Conservation (phyloP, 2,329 filamentous ascomycete genomes). For the Epicoccum sorghinum region DNA sequence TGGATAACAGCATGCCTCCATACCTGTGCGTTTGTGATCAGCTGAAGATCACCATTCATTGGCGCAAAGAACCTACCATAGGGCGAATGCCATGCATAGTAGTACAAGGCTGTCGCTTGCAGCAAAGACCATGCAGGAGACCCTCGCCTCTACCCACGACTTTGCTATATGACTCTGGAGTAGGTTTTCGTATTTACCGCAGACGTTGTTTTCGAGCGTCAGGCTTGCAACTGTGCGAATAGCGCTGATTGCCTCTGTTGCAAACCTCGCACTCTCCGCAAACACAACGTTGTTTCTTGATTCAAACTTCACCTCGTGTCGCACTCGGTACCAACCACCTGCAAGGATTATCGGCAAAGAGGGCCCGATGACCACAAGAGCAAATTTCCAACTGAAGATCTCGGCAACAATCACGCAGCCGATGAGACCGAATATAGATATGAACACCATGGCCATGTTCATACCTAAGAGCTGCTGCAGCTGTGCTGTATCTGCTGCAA, state of each 20-base stretch:
- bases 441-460: constrained; percentile 74
- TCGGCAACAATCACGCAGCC: constrained; percentile 71
- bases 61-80: constrained; percentile 29
- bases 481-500: constrained; percentile 47
- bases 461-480: constrained; percentile 35
- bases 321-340: constrained; percentile 78
- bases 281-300: constrained; percentile 71
- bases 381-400: constrained; percentile 82
- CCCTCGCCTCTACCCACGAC: constrained; percentile 71
- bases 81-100: constrained; percentile 50
- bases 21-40: constrained; percentile 20
- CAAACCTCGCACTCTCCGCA: constrained; percentile 79
- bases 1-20: constrained; percentile 29
- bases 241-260: constrained; percentile 88
- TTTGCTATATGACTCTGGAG: constrained; percentile 71
- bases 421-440: constrained; percentile 77
- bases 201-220: constrained; percentile 78
- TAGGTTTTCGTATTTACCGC: constrained; percentile 70
- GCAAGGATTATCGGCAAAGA: constrained; percentile 75
- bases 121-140: constrained; percentile 27
- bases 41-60: background rate
- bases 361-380: constrained; percentile 72
- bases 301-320: constrained; percentile 47
- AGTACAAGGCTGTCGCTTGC: constrained; percentile 65
- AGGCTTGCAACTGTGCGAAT: constrained; percentile 93